Evolutionary conservation across 164 flowering plant species (phyloP).

Genomic region (Euptelea pleiosperma): DNA sequence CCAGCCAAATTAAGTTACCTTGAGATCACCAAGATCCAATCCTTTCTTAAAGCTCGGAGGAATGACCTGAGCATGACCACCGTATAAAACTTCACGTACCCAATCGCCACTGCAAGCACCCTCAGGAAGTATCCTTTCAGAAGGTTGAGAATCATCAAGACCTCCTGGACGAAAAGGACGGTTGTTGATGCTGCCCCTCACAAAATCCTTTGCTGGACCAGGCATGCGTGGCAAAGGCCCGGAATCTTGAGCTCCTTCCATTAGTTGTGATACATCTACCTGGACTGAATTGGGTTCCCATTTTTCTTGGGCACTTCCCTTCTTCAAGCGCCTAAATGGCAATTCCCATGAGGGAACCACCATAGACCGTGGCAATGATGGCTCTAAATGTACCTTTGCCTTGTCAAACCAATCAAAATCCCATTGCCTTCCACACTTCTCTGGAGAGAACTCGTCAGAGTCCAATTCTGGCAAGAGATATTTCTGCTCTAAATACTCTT

Average conservation of each 20-base stretch:
- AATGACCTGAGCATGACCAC: conserved; percentile 57
- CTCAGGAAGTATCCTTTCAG: conserved; percentile 57
- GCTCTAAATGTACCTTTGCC: conserved; percentile 68
- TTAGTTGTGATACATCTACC: conserved; percentile 73
- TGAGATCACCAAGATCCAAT: conserved; percentile 72
- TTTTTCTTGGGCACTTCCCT: conserved; percentile 21
- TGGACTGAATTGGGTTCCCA: conserved; percentile 79
- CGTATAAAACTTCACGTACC: conserved; percentile 69
- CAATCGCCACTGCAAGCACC: conserved; percentile 81
- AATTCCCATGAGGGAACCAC: conserved; percentile 78
- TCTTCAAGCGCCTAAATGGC: conserved; percentile 62
- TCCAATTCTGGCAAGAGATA: conserved; percentile 75
- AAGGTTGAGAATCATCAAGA: conserved; percentile 58
- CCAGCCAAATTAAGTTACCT: conserved; percentile 34
- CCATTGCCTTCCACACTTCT: conserved; percentile 85
- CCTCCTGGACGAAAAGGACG: conserved; percentile 98
- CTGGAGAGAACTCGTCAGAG: conserved; percentile 62
- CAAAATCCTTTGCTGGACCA: conserved; percentile 80
- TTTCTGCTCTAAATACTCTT: conserved; percentile 62
- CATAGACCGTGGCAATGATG: conserved; percentile 61
- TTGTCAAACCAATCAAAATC: conserved; percentile 92
- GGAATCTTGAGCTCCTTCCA: conserved; percentile 59
- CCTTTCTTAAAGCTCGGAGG: conserved; percentile 83
- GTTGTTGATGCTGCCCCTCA: conserved; percentile 75
- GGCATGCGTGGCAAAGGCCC: conserved; percentile 62